These are phyloP conservation scores for Catenaria anguillulae DNA, from an alignment of 371 early-diverging fungal genomes.

Conservation along the genomic window DNA sequence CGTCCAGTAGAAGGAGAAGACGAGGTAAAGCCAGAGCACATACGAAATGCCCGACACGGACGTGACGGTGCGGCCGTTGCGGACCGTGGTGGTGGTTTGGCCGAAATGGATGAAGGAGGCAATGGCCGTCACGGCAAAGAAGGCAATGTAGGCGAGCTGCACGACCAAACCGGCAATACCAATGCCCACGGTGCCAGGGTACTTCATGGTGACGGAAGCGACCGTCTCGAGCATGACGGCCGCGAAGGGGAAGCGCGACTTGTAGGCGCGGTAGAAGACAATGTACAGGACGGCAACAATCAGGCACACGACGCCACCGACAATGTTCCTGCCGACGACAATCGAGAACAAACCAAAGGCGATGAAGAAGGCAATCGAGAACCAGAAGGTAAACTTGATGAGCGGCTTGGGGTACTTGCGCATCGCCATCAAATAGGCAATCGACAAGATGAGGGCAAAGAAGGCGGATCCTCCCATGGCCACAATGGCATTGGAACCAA, in stretches of 20 bases:
- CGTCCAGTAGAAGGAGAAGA: slow-evolving; percentile 67
- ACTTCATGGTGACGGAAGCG: slow-evolving; percentile 20
- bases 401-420: not conserved
- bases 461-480: not conserved
- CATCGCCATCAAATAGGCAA: not conserved
- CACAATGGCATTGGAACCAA: not conserved
- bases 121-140: slow-evolving; percentile 20
- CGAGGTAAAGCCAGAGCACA: slow-evolving; percentile 33
- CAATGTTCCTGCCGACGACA: not conserved
- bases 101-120: slow-evolving; percentile 5
- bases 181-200: slow-evolving; percentile 24
- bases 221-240: slow-evolving; percentile 26
- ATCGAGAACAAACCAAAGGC: not conserved
- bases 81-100: not conserved
- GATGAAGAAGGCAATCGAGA: not conserved
- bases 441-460: not conserved
- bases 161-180: slow-evolving; percentile 18
- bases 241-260: slow-evolving; percentile 28
- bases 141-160: slow-evolving; percentile 16
- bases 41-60: not conserved
- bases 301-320: not conserved
- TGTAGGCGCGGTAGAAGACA: slow-evolving; percentile 15
- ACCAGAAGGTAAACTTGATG: not conserved
- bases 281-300: not conserved
- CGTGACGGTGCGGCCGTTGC: too few relatives aligned